A percentile compares a stretch with the other conserved stretches of the same genome.
Conservation (phyloP, 176 grass and related monocot genomes). For the Tillandsia leiboldiana region DNA sequence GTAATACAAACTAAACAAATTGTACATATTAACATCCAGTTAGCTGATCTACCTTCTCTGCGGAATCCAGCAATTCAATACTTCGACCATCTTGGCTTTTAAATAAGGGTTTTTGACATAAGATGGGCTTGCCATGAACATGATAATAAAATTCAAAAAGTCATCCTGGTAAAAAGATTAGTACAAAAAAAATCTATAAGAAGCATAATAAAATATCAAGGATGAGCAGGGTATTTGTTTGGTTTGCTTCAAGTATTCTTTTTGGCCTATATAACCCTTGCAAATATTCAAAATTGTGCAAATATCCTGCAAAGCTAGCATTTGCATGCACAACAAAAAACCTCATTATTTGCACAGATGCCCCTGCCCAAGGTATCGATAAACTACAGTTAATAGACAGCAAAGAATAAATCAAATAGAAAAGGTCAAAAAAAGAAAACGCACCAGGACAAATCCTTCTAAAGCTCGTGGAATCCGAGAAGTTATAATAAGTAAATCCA, state of each 20-base stretch:
- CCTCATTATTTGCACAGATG: too few species aligned
- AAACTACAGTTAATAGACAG: not conserved
- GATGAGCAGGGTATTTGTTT: not conserved
- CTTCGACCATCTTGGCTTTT: constrained; percentile 98
- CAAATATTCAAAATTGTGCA: too few species aligned
- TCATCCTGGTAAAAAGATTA: constrained; percentile 49
- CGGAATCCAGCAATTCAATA: constrained; percentile 93
- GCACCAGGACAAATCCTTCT: constrained; percentile 63
- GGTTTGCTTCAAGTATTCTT: too few species aligned
- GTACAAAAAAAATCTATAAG: constrained; percentile 5
- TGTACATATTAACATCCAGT: not conserved
- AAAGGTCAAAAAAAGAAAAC: constrained; percentile 20
- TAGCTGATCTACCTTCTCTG: constrained; percentile 56
- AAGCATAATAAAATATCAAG: not conserved
- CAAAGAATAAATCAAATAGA: not conserved
- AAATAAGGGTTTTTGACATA: constrained; percentile 98
- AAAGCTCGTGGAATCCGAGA: constrained; percentile 86
- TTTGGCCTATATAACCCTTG: too few species aligned
- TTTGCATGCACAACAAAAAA: too few species aligned
- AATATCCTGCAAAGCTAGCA: too few species aligned
- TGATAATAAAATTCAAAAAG: constrained; percentile 95
- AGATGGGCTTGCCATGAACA: constrained; percentile 87
- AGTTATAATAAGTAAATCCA: constrained; percentile 96
- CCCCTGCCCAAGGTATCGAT: too few species aligned
- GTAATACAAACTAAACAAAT: constrained; percentile 14